Evolutionary conservation across 345 rosid genomes (phyloP), one percentile per base, ranked within the genome.

Genomic region (Sisymbrium altissimum): DNA sequence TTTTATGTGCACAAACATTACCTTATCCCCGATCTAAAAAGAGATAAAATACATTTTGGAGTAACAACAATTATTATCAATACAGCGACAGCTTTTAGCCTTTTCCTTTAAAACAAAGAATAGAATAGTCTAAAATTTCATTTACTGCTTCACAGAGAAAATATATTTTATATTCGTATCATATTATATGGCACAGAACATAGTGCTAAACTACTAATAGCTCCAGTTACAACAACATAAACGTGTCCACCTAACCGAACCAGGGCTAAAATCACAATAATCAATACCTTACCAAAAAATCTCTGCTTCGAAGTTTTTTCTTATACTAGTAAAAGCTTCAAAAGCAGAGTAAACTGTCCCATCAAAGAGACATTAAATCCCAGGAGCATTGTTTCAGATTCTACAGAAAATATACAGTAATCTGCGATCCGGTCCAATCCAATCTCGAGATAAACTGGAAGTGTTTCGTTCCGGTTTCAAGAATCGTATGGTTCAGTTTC

Each of bases 161-260:
- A 46, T 8, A 7, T 17, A 46, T 46, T 8, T 48, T 48, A 18
- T 18, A 48, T 19, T 19, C 6, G 23, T 57, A 57, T 58, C 66
- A 45, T 56, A 29, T 30, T 14, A 17, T 54, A 39, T 50, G 61
- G 38, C 53, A 29, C 41, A 48, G 52, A 71, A 17, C 65, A 54
- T 29, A 23, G 50, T 60, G 35, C 76, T 49, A 50, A 53, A 29
- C 45, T 18, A 32, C 25, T 9, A 29, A 53, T 9, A 63, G 33
- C 66, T 66, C 60, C 56, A 43, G 35, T 57, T 74, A 74, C 78
- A 66, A 67, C 68, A 75, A 23, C 61, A 66, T 14, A 68, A 30
- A 75, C 56, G 32, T 64, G 64, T 61, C 43, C 41, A 59, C 21
- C 56, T 68, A 68, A 60, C 78, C 62, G 29, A 74, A 67, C 62